Conservation (phyloP, 495 filamentous ascomycete species). For the Aspergillus nidulans region DNA sequence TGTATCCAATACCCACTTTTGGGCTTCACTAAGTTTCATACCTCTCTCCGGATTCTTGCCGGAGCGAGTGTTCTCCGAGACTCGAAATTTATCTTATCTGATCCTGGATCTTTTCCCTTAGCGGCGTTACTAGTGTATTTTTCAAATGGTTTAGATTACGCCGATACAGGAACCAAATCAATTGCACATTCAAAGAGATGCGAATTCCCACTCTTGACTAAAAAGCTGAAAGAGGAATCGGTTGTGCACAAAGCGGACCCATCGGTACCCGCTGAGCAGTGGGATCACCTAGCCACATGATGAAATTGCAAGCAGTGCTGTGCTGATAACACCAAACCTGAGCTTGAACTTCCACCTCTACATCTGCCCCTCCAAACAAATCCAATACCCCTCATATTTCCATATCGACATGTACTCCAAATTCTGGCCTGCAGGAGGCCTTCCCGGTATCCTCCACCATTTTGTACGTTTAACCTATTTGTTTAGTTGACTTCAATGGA, state of each 20-base stretch:
- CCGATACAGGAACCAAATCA: background rate
- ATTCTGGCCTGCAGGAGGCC: conserved; percentile 46
- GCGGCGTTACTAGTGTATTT: background rate
- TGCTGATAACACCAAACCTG: background rate
- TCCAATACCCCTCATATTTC: background rate
- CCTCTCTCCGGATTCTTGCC: background rate
- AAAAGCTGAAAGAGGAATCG: background rate
- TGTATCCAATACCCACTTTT: background rate
- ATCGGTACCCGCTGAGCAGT: background rate
- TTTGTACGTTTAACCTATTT: conserved; percentile 33
- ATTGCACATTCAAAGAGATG: background rate
- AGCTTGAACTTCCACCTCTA: background rate
- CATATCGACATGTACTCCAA: conserved; percentile 38
- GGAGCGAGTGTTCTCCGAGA: background rate
- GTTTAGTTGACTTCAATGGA: background rate
- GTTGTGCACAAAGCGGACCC: background rate
- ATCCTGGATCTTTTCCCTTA: background rate
- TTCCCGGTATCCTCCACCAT: conserved; percentile 54
- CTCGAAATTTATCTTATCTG: conserved; percentile 1
- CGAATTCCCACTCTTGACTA: background rate
- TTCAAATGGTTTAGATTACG: background rate
- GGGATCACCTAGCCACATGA: background rate
- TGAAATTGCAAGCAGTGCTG: background rate
- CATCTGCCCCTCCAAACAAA: conserved; percentile 2
- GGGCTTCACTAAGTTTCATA: background rate